These are phyloP conservation scores for Hyaloscypha variabilis DNA, from an alignment of 495 filamentous ascomycete genomes.

Conservation along the genomic window DNA sequence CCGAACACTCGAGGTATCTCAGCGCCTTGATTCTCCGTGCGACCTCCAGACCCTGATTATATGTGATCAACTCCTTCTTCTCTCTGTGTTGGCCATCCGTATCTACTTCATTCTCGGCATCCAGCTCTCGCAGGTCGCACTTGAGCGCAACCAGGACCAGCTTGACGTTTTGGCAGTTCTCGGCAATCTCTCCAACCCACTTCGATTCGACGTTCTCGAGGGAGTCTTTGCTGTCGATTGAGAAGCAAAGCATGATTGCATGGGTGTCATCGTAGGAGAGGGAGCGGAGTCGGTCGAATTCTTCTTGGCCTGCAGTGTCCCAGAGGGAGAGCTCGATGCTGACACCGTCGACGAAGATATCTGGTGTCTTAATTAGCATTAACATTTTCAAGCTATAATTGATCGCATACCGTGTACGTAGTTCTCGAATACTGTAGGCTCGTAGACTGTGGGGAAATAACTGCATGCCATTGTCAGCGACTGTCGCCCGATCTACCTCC, in stretches of 20 bases:
- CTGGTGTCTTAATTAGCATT: constrained; percentile 44
- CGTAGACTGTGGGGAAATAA: constrained; percentile 98
- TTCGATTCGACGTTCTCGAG: constrained; percentile 98
- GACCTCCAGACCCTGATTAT: constrained; percentile 90
- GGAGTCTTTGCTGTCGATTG: constrained; percentile 92
- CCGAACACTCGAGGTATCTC: constrained; percentile 97
- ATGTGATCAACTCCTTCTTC: constrained; percentile 81
- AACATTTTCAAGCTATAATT: background rate
- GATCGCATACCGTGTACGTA: constrained; percentile 88
- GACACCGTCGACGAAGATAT: constrained; percentile 95
- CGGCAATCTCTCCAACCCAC: constrained; percentile 96
- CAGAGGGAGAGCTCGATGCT: constrained; percentile 97
- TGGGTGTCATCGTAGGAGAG: constrained; percentile 98
- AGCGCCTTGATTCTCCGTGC: constrained; percentile 86
- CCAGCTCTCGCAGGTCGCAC: constrained; percentile 84
- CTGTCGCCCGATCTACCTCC: constrained; percentile 11
- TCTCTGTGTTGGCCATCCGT: constrained; percentile 45
- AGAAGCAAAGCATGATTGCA: constrained; percentile 97
- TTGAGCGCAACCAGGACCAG: constrained; percentile 96
- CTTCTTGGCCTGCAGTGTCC: constrained; percentile 98
- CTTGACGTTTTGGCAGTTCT: constrained; percentile 94
- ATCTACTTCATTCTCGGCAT: constrained; percentile 54
- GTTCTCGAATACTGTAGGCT: constrained; percentile 99
- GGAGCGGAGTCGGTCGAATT: constrained; percentile 95
- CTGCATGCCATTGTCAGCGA: constrained; percentile 44